Percentiles rank a stretch among this genome's conserved stretches.
Evolutionary conservation across 2,329 filamentous ascomycete species (phyloP).

Genomic region (Nothomitra cinnamomea): DNA sequence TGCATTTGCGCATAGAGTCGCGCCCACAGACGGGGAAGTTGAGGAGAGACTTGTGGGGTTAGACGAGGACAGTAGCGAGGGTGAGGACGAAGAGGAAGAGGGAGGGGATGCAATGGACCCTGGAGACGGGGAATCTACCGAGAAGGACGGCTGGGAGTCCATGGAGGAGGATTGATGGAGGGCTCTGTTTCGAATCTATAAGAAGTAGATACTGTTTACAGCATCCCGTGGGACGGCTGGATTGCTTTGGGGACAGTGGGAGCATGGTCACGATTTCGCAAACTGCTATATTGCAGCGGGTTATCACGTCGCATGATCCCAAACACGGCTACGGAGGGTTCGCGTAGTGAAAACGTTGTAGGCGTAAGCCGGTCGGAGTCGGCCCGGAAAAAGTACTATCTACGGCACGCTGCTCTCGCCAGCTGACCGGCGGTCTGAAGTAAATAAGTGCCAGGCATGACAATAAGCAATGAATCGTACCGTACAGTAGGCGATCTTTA

Average conservation of each 20-base stretch:
- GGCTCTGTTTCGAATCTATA: not conserved
- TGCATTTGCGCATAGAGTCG: slow-evolving; percentile 59
- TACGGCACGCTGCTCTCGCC: too few relatives aligned
- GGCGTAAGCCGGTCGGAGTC: too few relatives aligned
- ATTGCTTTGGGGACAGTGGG: too few relatives aligned
- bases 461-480: too few relatives aligned
- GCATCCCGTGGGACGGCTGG: not conserved
- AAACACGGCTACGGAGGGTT: too few relatives aligned
- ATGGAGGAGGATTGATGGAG: slow-evolving; percentile 32
- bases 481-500: too few relatives aligned
- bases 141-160: slow-evolving; percentile 32
- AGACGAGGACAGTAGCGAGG: slow-evolving; percentile 44
- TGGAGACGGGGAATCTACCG: slow-evolving; percentile 9
- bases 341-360: too few relatives aligned
- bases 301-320: too few relatives aligned
- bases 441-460: too few relatives aligned
- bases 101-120: slow-evolving; percentile 18
- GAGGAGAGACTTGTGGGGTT: slow-evolving; percentile 65
- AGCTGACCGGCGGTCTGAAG: too few relatives aligned
- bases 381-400: too few relatives aligned
- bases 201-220: not conserved
- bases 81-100: slow-evolving; percentile 29
- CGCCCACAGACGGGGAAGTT: slow-evolving; percentile 41
- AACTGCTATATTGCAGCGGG: too few relatives aligned
- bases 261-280: slow-evolving; percentile 1